Percentiles rank a stretch among this genome's conserved stretches.
Conservation (phyloP, 768 basidiomycete species). For the Agaricus sinodeliciosus region DNA sequence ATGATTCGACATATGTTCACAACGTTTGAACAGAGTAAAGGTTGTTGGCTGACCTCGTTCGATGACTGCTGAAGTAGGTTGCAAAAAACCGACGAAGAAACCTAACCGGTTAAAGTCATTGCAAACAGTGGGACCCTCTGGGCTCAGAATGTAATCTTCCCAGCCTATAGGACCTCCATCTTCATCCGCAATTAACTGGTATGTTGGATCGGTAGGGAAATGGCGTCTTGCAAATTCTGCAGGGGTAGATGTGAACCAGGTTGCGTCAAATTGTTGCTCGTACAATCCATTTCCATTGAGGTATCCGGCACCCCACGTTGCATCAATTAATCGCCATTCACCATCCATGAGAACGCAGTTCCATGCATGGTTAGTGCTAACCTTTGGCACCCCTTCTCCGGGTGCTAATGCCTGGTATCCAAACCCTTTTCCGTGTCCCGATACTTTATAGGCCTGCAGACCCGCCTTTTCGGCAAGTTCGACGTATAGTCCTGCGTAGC, state of each 20-base stretch:
- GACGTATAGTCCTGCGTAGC: conserved; percentile 39
- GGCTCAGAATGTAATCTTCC: conserved; percentile 39
- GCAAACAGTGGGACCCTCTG: conserved; percentile 30
- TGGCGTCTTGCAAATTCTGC: conserved; percentile 37
- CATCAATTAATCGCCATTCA: conserved; percentile 40
- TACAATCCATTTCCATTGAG: conserved; percentile 26
- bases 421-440: conserved; percentile 41
- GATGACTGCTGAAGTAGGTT: conserved; percentile 27
- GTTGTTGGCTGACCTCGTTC: conserved; percentile 26
- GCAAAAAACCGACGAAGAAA: conserved; percentile 25
- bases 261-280: conserved; percentile 27
- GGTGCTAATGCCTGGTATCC: conserved; percentile 29
- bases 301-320: conserved; percentile 44
- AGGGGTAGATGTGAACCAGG: conserved; percentile 37
- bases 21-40: conserved; percentile 38
- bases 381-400: conserved; percentile 28
- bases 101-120: conserved; percentile 27
- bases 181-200: conserved; percentile 33
- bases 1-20: conserved; percentile 38
- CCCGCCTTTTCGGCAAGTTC: conserved; percentile 31
- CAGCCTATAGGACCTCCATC: conserved; percentile 32
- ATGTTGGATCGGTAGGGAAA: conserved; percentile 36
- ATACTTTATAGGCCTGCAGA: conserved; percentile 32
- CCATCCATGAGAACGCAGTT: conserved; percentile 37
- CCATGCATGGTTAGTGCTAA: conserved; percentile 40